Conservation (phyloP, 179 eudicot genomes). For the Heliamphora ciliata region DNA sequence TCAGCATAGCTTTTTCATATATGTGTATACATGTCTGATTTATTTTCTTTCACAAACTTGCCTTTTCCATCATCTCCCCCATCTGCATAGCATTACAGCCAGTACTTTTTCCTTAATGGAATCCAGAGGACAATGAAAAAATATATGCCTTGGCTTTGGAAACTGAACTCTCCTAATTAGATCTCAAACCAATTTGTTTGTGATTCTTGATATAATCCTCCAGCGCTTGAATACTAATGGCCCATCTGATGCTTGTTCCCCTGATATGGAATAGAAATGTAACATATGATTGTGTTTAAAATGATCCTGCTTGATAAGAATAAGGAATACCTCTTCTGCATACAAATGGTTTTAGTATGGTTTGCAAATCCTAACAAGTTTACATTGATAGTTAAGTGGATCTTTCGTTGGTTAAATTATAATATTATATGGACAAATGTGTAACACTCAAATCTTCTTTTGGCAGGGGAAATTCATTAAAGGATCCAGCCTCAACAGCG, state of each 20-base stretch:
- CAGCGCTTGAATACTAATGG: background rate
- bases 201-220: too few relatives aligned
- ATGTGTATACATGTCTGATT: background rate
- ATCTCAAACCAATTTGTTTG: too few relatives aligned
- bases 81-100: background rate
- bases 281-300: background rate
- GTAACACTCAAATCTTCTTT: slow-evolving; percentile 1
- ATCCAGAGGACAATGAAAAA: background rate
- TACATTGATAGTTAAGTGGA: background rate
- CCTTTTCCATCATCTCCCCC: background rate
- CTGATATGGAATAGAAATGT: background rate
- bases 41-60: background rate
- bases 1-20: background rate
- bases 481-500: slow-evolving; percentile 78
- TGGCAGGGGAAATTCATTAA: slow-evolving; percentile 61
- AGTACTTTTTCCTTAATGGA: background rate
- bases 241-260: background rate
- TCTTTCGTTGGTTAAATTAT: background rate
- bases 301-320: background rate
- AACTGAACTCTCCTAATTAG: background rate
- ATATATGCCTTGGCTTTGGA: too few relatives aligned
- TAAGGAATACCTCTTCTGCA: background rate
- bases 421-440: background rate
- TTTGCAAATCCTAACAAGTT: background rate
- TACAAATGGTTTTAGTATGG: background rate